Conservation (phyloP, 805 yeast species). For the Kodamaea kakaduensis region DNA sequence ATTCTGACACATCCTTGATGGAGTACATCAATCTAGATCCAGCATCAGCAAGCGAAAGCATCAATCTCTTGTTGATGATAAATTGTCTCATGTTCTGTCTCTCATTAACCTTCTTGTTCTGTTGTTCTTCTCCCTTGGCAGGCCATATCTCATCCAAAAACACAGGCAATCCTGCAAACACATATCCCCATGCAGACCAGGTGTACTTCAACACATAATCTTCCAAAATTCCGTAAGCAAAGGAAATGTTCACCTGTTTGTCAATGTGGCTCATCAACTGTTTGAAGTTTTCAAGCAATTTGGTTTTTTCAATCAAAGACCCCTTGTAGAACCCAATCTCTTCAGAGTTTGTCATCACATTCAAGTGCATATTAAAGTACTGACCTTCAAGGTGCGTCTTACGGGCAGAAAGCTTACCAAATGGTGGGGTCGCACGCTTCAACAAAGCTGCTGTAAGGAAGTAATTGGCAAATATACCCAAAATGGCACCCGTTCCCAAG, state of each 20-base stretch:
- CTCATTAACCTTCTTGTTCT: constrained; percentile 31
- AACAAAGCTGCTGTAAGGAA: constrained; percentile 72
- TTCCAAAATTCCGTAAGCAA: constrained; percentile 70
- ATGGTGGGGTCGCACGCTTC: constrained; percentile 75
- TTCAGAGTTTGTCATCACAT: constrained; percentile 83
- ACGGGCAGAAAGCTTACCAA: constrained; percentile 69
- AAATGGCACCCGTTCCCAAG: constrained; percentile 81
- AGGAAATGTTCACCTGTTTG: constrained; percentile 53
- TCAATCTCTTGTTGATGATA: constrained; percentile 83
- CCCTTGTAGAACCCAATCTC: constrained; percentile 95
- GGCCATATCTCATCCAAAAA: constrained; percentile 52
- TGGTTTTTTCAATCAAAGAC: constrained; percentile 66
- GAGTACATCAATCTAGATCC: constrained; percentile 94
- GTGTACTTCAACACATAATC: constrained; percentile 84
- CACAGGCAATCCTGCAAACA: constrained; percentile 87
- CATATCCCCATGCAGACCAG: constrained; percentile 94
- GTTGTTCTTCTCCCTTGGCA: constrained; percentile 13
- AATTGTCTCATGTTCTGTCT: constrained; percentile 78
- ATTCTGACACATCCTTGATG: constrained; percentile 83
- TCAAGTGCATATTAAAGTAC: constrained; percentile 80
- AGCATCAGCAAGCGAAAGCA: constrained; percentile 91
- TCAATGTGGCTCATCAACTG: constrained; percentile 52
- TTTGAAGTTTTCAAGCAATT: constrained; percentile 56
- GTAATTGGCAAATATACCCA: constrained; percentile 79
- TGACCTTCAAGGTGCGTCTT: constrained; percentile 83